Percentiles rank a stretch among this genome's conserved stretches.
Evolutionary conservation across 2,329 filamentous ascomycete genomes (phyloP).

Genomic region (Hypoxylon sp.): DNA sequence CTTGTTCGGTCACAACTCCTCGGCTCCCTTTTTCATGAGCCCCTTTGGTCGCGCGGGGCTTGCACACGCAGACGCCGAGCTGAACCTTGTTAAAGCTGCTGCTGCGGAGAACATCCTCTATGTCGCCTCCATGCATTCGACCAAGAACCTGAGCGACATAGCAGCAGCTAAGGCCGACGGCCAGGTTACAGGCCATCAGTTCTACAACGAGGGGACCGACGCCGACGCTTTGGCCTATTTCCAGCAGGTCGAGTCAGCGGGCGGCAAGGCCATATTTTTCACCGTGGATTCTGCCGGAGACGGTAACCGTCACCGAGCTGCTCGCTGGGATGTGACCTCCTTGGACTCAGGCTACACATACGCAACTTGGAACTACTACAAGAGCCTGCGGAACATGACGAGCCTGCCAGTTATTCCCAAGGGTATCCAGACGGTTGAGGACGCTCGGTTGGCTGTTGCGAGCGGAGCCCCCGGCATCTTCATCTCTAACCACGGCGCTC

Average conservation of each 20-base stretch:
- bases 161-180: conserved; percentile 35
- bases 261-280: conserved; percentile 41
- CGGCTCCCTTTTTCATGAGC: conserved; percentile 54
- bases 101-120: conserved; percentile 53
- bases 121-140: conserved; percentile 42
- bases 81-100: conserved; percentile 53
- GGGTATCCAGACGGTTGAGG: conserved; percentile 48
- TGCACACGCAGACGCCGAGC: conserved; percentile 49
- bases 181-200: conserved; percentile 42
- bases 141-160: conserved; percentile 41
- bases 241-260: conserved; percentile 30
- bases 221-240: conserved; percentile 36
- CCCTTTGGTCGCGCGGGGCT: conserved; percentile 51
- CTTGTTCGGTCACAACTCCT: conserved; percentile 54
- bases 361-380: conserved; percentile 41
- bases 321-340: conserved; percentile 39
- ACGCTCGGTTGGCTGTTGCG: conserved; percentile 43
- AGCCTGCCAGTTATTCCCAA: conserved; percentile 46
- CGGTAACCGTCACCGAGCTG: conserved; percentile 39
- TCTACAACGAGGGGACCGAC: conserved; percentile 40
- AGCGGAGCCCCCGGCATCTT: conserved; percentile 45
- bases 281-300: conserved; percentile 41
- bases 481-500: conserved; percentile 50
- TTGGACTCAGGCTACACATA: conserved; percentile 25
- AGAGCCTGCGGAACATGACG: conserved; percentile 36